These are phyloP conservation scores for Medicago arabica DNA, from an alignment of 306 rosid species.

Conservation along the genomic window DNA sequence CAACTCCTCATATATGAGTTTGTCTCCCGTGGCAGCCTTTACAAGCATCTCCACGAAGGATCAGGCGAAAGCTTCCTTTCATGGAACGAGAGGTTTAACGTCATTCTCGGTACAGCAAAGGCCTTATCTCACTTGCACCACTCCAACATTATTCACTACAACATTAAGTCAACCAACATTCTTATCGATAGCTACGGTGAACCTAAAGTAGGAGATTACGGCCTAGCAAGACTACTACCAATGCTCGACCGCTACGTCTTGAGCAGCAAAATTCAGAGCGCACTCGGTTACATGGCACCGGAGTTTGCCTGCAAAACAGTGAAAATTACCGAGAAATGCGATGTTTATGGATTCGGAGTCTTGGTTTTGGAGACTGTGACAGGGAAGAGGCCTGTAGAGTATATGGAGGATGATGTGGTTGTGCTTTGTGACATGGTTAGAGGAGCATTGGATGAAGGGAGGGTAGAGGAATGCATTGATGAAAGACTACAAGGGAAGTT, in stretches of 20 bases:
- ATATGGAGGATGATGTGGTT: slow-evolving; percentile 98
- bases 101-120: slow-evolving; percentile 89
- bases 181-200: slow-evolving; percentile 81
- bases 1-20: slow-evolving; percentile 93
- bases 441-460: slow-evolving; percentile 90
- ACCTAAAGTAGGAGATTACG: slow-evolving; percentile 91
- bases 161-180: slow-evolving; percentile 91
- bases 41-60: slow-evolving; percentile 94
- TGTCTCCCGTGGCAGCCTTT: slow-evolving; percentile 84
- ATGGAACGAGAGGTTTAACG: slow-evolving; percentile 91
- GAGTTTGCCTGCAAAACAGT: slow-evolving; percentile 97
- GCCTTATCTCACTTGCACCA: slow-evolving; percentile 93
- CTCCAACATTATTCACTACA: slow-evolving; percentile 85
- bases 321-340: slow-evolving; percentile 95
- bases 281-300: slow-evolving; percentile 98
- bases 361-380: slow-evolving; percentile 89
- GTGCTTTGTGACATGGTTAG: slow-evolving; percentile 98
- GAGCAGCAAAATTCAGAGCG: slow-evolving; percentile 99
- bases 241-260: slow-evolving; percentile 94
- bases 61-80: slow-evolving; percentile 80
- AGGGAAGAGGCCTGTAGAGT: slow-evolving; percentile 95
- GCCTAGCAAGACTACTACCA: slow-evolving; percentile 90
- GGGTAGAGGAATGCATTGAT: slow-evolving; percentile 91
- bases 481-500: slow-evolving; percentile 82
- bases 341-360: slow-evolving; percentile 90